Evolutionary conservation across 257 asterid species (phyloP), one percentile per base, ranked within the genome.

Genomic region (Coffea canephora): DNA sequence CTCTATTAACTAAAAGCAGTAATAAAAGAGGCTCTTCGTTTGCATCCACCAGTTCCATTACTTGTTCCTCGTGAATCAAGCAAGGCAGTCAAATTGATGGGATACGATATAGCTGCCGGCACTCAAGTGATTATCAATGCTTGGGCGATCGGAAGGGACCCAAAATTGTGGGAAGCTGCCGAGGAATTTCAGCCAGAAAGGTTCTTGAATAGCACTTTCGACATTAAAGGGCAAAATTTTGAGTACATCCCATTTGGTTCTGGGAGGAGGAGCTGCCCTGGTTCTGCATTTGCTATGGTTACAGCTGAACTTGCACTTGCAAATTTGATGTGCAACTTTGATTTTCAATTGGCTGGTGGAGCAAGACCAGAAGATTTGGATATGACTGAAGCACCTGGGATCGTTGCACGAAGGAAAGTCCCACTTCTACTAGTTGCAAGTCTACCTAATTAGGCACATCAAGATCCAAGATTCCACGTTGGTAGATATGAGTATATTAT

Each of bases 1-100:
- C 43, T 39, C 43, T 2, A 39, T 39, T 39, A 39, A 2, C 43
- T 39, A 39, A 39, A 39, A 39, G 43, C 43, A 39, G 43, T 39
- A 39, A 39, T 39, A 39, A 39, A 39, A 39, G 43, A 39, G 43
- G 43, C 43, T 39, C 43, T 39, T 4, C 43, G 43, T 39, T 2
- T 39, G 43, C 43, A 39, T 39, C 43, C 43, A 39, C 43, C 43
- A 39, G 43, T 68, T 36, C 25, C 72, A 68, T 68, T 68, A 8
- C 72, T 68, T 34, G 10, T 36, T 68, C 72, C 72, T 13, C n/a
- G 72, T 34, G 72, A 68, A 68, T 68, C 72, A 14, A 68, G 21
- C 23, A 68, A 68, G 49, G 49, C 10, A 3, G n/a, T 16, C n/a
- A 36, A 34, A 68, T 0, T 68, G 2, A 11, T 34, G 49, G 49